Evolutionary conservation across 2,329 filamentous ascomycete species (phyloP).

Genomic region (Beauveria sp.): DNA sequence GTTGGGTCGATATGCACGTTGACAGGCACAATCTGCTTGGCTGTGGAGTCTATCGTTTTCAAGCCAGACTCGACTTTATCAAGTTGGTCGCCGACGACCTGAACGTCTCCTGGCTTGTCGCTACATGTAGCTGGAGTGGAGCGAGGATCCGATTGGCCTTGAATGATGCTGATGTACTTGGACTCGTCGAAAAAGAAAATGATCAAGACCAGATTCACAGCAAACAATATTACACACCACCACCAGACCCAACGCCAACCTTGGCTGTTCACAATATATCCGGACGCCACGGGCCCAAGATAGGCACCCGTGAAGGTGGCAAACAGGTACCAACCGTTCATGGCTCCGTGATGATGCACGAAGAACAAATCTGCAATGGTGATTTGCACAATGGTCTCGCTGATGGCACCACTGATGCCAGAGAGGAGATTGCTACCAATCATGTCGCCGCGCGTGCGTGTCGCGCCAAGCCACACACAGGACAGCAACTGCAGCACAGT

Average conservation of each 20-base stretch:
- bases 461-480: conserved; percentile 29
- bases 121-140: not conserved
- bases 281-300: conserved; percentile 23
- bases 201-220: conserved; percentile 14
- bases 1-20: conserved; percentile 12
- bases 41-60: not conserved
- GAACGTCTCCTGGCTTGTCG: not conserved
- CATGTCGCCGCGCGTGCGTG: conserved; percentile 35
- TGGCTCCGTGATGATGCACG: conserved; percentile 27
- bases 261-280: conserved; percentile 18
- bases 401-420: conserved; percentile 31
- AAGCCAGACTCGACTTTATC: not conserved
- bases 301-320: conserved; percentile 21
- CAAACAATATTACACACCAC: conserved; percentile 19
- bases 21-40: not conserved
- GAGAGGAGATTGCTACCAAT: conserved; percentile 31
- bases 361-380: conserved; percentile 28
- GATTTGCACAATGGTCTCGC: conserved; percentile 32
- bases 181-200: conserved; percentile 30
- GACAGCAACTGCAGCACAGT: conserved; percentile 28
- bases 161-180: conserved; percentile 15
- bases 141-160: not conserved
- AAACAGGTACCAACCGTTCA: conserved; percentile 39
- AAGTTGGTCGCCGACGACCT: conserved; percentile 7
- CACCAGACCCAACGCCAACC: conserved; percentile 34